These are phyloP conservation scores for Solanum hybrid DNA, from an alignment of 305 asterid genomes.

Conservation along the genomic window DNA sequence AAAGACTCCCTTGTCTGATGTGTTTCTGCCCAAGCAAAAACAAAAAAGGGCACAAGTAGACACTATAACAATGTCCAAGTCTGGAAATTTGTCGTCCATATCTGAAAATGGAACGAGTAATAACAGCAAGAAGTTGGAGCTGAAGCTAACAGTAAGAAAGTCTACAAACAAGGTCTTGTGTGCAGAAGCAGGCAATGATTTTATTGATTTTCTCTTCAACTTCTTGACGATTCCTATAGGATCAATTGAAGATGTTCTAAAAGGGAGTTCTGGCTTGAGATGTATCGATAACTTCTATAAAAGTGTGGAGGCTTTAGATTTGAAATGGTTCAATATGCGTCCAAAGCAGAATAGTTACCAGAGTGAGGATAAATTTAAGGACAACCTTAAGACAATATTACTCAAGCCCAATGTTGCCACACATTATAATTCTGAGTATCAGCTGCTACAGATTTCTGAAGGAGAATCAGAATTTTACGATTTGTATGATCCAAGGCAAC, in stretches of 20 bases:
- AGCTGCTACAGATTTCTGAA: background rate
- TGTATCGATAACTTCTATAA: conserved; percentile 6
- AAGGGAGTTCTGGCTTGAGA: background rate
- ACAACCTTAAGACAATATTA: background rate
- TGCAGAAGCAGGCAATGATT: background rate
- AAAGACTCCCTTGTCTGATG: conserved; percentile 5
- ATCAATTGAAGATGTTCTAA: background rate
- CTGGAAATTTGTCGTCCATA: background rate
- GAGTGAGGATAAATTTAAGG: background rate
- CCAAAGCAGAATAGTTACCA: background rate
- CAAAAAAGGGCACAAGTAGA: background rate
- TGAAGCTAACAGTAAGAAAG: background rate
- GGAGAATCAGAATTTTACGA: background rate
- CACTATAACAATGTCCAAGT: background rate
- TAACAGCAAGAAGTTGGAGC: background rate
- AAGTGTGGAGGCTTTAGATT: background rate
- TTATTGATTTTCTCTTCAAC: conserved; percentile 1
- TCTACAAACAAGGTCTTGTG: background rate
- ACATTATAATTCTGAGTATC: background rate
- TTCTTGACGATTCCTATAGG: background rate
- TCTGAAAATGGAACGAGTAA: background rate
- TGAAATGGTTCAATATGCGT: background rate
- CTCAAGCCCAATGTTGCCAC: background rate
- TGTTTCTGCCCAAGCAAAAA: background rate
- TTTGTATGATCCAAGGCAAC: background rate